phyloP scores from a whole-genome alignment of 1,139 yeast species.

The Pneumocystis sp. region DNA sequence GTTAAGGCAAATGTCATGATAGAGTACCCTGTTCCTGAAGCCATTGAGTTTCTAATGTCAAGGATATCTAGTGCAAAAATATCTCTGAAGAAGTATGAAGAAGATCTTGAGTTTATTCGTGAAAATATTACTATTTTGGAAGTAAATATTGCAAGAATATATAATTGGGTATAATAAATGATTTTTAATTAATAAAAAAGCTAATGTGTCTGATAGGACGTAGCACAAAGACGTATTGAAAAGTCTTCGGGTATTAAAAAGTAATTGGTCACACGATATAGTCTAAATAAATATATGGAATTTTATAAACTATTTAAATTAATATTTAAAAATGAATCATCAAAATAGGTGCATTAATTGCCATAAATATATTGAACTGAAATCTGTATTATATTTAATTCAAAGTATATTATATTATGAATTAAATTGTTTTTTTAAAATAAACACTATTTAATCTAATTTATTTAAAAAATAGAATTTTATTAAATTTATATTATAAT shows the following conservation, averaged over 20 bases:
- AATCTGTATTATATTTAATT: neutral
- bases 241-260: neutral
- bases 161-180: constrained; percentile 51
- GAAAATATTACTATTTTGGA: constrained; percentile 96
- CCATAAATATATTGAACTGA: neutral
- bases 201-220: neutral
- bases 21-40: constrained; percentile 84
- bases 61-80: constrained; percentile 51
- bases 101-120: constrained; percentile 75
- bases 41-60: constrained; percentile 48
- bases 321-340: neutral
- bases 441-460: no score
- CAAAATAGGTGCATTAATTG: neutral
- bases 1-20: constrained; percentile 76
- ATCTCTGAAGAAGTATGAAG: constrained; percentile 48
- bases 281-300: neutral
- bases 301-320: neutral
- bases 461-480: neutral
- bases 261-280: neutral
- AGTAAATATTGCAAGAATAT: constrained; percentile 82
- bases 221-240: neutral
- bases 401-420: no score
- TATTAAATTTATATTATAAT: no score
- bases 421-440: no score
- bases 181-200: neutral